A percentile compares a stretch with the other conserved stretches of the same genome.
These are phyloP conservation scores for Phtheirospermum japonicum DNA, from an alignment of 257 asterid species.

Conservation along the genomic window DNA sequence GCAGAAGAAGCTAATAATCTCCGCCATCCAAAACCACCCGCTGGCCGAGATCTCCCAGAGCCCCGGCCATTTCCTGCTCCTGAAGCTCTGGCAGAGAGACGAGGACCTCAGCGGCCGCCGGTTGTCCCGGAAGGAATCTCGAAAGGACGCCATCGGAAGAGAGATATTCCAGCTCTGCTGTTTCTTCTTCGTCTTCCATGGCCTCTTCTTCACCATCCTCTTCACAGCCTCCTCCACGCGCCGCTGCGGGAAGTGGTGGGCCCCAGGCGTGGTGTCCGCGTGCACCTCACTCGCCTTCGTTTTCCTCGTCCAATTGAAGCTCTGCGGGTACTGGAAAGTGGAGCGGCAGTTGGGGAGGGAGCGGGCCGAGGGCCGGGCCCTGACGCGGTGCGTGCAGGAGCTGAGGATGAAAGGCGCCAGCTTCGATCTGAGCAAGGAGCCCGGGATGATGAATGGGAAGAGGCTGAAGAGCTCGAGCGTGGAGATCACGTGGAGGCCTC, in stretches of 20 bases:
- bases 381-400: conserved; percentile 74
- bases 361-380: conserved; percentile 59
- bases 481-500: conserved; percentile 89
- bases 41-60: conserved; percentile 80
- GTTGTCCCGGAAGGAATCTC: conserved; percentile 55
- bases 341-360: conserved; percentile 66
- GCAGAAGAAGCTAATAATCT: conserved; percentile 33
- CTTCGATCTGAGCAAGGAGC: conserved; percentile 69
- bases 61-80: conserved; percentile 92
- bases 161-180: conserved; percentile 82
- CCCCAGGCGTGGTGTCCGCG: conserved; percentile 50
- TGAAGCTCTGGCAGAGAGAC: conserved; percentile 91
- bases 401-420: conserved; percentile 94
- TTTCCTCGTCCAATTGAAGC: conserved; percentile 62
- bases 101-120: conserved; percentile 61
- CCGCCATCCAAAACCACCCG: conserved; percentile 70
- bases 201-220: conserved; percentile 55
- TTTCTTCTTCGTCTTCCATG: conserved; percentile 71
- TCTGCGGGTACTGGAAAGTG: conserved; percentile 77
- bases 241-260: conserved; percentile 70
- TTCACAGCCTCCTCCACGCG: conserved; percentile 35
- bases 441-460: conserved; percentile 59
- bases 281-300: conserved; percentile 47
- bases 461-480: conserved; percentile 95
- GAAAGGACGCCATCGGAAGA: conserved; percentile 51